Percentiles rank a stretch among this genome's conserved stretches.
Evolutionary conservation across 257 asterid genomes (phyloP).

Genomic region (Rhazya stricta): DNA sequence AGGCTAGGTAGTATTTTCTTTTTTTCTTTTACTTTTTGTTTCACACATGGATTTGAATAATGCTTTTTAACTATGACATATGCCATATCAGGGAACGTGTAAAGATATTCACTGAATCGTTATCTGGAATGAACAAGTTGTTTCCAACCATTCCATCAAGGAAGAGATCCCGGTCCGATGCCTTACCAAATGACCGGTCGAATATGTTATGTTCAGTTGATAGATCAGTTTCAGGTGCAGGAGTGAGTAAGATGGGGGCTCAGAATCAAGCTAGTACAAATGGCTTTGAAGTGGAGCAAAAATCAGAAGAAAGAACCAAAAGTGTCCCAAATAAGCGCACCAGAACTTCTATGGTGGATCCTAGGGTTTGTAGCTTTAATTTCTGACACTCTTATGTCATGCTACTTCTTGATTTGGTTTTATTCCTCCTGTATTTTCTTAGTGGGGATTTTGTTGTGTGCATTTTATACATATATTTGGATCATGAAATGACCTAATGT

Average conservation of each 20-base stretch:
- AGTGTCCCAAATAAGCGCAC: conserved; percentile 79
- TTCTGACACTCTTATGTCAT: not conserved
- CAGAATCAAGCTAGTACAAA: conserved; percentile 54
- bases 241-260: conserved; percentile 52
- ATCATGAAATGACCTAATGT: not conserved
- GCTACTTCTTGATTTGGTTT: conserved; percentile 9
- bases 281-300: conserved; percentile 69
- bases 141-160: conserved; percentile 74
- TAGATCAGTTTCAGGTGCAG: conserved; percentile 51
- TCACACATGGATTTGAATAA: conserved; percentile 15
- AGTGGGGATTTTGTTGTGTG: conserved; percentile 1
- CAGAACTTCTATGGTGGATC: conserved; percentile 77
- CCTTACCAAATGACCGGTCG: conserved; percentile 64
- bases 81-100: conserved; percentile 70
- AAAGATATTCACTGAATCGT: conserved; percentile 73
- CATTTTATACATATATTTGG: conserved; percentile 1
- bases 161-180: conserved; percentile 83
- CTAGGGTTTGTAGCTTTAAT: conserved; percentile 46
- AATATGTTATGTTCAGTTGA: conserved; percentile 51
- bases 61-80: conserved; percentile 20
- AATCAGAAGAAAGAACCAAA: conserved; percentile 62
- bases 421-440: not conserved
- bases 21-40: conserved; percentile 4
- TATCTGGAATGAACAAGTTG: conserved; percentile 74
- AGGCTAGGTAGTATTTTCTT: conserved; percentile 62